Evolutionary conservation across 2,329 filamentous ascomycete species (phyloP).

Genomic region (Ophiostoma sp.): DNA sequence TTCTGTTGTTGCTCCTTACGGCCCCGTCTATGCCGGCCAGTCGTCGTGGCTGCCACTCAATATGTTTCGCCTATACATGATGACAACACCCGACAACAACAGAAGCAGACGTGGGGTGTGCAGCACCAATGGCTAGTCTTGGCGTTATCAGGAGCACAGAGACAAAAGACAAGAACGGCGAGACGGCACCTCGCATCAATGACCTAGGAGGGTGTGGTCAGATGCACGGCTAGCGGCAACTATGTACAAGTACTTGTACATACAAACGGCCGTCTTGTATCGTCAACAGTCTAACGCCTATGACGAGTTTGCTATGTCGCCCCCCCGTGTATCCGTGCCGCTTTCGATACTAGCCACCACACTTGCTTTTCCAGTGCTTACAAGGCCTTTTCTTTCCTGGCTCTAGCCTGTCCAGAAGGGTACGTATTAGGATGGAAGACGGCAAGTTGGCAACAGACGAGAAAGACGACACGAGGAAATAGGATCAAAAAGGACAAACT

Average conservation of each 20-base stretch:
- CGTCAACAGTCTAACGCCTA: not conserved
- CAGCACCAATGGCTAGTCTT: not conserved
- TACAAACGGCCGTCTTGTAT: not conserved
- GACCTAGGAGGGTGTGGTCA: not conserved
- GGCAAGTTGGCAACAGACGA: not conserved
- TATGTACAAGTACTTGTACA: slow-evolving; percentile 1
- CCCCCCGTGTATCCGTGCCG: not conserved
- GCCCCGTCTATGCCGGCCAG: no score
- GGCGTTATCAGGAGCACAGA: not conserved
- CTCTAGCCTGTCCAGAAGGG: not conserved
- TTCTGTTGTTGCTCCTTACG: no score
- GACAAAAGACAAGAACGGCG: not conserved
- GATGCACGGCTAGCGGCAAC: not conserved
- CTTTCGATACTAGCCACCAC: not conserved
- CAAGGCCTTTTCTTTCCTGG: not conserved
- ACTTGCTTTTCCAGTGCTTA: not conserved
- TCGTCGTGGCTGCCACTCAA: no score
- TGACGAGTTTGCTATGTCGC: not conserved
- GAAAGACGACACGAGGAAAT: not conserved
- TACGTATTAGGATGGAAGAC: not conserved
- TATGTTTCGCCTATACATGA: no score
- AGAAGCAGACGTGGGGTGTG: not conserved
- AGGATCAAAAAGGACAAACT: not conserved
- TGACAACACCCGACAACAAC: not conserved
- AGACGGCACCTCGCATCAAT: not conserved